Percentiles rank a stretch among this genome's conserved stretches.
Evolutionary conservation across 108 stramenopile genomes (phyloP).

Genomic region (Stephanodiscus minutulus): DNA sequence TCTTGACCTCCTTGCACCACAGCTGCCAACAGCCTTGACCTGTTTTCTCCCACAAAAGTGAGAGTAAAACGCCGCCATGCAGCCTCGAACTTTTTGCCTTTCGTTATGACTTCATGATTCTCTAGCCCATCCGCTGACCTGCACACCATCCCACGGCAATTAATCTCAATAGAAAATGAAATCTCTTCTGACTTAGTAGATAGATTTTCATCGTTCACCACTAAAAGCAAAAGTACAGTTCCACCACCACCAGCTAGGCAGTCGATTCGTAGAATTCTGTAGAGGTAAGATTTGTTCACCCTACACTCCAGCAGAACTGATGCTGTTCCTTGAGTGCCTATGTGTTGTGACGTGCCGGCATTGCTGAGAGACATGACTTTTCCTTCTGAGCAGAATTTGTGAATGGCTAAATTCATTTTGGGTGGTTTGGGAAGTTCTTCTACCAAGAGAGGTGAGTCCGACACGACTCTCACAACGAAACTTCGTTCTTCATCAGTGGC

Average conservation of each 20-base stretch:
- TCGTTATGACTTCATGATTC: constrained; percentile 66
- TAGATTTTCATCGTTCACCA: constrained; percentile 38
- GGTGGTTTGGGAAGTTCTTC: constrained; percentile 57
- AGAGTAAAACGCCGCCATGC: constrained; percentile 64
- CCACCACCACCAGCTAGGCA: constrained; percentile 64
- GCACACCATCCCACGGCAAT: constrained; percentile 72
- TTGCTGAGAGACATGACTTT: constrained; percentile 44
- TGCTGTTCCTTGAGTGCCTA: constrained; percentile 43
- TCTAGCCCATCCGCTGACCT: constrained; percentile 57
- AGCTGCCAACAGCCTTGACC: constrained; percentile 59
- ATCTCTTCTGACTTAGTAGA: constrained; percentile 19
- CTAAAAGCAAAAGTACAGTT: constrained; percentile 61
- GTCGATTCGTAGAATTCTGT: constrained; percentile 51
- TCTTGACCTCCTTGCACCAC: constrained; percentile 71
- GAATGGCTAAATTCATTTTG: constrained; percentile 52
- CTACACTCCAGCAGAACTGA: constrained; percentile 46
- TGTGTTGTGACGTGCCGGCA: constrained; percentile 38
- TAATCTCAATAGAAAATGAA: constrained; percentile 55
- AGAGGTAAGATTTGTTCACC: constrained; percentile 14
- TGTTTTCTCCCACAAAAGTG: constrained; percentile 32
- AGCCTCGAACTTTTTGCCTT: constrained; percentile 76
- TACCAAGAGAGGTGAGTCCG: constrained; percentile 69
- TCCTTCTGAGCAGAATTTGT: constrained; percentile 51
- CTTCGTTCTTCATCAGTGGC: constrained; percentile 67
- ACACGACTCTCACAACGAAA: constrained; percentile 68